These are phyloP conservation scores for Collybia nuda DNA, from an alignment of 768 basidiomycete species.

Conservation along the genomic window DNA sequence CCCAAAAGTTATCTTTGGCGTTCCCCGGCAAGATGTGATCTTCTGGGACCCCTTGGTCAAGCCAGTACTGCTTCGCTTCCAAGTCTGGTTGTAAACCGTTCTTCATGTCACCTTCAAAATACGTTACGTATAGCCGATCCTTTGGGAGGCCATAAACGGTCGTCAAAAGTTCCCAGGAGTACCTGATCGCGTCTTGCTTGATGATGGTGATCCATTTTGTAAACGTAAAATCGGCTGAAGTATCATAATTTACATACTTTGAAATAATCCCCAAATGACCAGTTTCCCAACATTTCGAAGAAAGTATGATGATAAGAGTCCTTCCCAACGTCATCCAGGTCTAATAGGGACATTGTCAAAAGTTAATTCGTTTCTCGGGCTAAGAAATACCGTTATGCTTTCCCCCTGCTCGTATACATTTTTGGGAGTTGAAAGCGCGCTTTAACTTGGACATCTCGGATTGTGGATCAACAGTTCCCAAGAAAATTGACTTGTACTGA, in stretches of 20 bases:
- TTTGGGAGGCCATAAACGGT: slow-evolving; percentile 83
- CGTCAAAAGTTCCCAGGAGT: slow-evolving; percentile 95
- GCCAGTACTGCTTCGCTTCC: slow-evolving; percentile 87
- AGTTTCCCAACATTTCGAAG: slow-evolving; percentile 99
- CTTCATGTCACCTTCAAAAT: slow-evolving; percentile 93
- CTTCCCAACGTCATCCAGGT: slow-evolving; percentile 98
- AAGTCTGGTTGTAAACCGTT: slow-evolving; percentile 84
- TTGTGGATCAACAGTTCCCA: slow-evolving; percentile 96
- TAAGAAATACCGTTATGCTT: slow-evolving; percentile 85
- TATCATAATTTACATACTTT: slow-evolving; percentile 56
- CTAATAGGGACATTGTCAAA: slow-evolving; percentile 36
- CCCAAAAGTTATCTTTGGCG: slow-evolving; percentile 99
- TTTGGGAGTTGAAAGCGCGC: slow-evolving; percentile 95
- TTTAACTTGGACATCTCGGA: slow-evolving; percentile 89
- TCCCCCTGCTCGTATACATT: slow-evolving; percentile 97
- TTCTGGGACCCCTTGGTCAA: slow-evolving; percentile 84
- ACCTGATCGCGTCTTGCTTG: slow-evolving; percentile 89
- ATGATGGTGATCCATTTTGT: neutral
- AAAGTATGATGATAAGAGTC: slow-evolving; percentile 98
- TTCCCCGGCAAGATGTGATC: slow-evolving; percentile 92
- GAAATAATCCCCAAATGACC: slow-evolving; percentile 99
- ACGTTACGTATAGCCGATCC: slow-evolving; percentile 94
- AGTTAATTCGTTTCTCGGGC: neutral
- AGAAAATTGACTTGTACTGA: slow-evolving; percentile 94
- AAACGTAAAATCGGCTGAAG: too few relatives aligned